Evolutionary conservation across 2,329 filamentous ascomycete genomes (phyloP), one percentile per base, ranked within the genome.

Genomic region (Trichoderma lentiforme): DNA sequence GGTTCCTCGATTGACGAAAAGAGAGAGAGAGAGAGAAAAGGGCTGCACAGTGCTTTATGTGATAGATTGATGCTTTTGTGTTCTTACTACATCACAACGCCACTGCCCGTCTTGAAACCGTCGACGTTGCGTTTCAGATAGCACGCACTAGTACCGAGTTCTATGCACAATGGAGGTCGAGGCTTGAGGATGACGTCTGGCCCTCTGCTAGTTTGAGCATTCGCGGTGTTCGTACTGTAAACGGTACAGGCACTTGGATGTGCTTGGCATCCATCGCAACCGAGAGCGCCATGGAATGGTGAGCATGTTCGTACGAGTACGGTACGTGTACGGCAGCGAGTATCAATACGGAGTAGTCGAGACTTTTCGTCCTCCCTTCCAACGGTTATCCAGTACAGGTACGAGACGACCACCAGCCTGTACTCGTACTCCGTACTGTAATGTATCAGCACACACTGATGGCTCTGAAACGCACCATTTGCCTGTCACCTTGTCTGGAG

Each of bases 401-500:
- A 43, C 34, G 18, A 24, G 47, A 53, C 21, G 21, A 53, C 2
- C 47, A 24, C 5, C 21, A n/a, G 4, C 18, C 43, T 21, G 43
- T 47, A 6, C 43, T 47, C 43, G 43, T n/a, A 47, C 43, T 47
- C 43, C 43, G 34, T 36, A 36, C 15, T 18, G 47, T 24, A 21
- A 53, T 53, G 47, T 62, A 53, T 70, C 66, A 70, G 43, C 66
- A 61, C 66, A 34, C 32, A 61, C 34, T 26, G 56, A 61, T 26
- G 12, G 32, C 24, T 57, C 66, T 70, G 66, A 70, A 70, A 70
- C 66, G 57, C 66, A 70, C 66, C 66, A 70, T 61, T 62, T 62
- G 66, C 36, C 66, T 53, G 66, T 70, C 66, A 61, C 66, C 64
- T 61, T 34, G 56, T 69, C 66, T 69, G 66, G 66, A 69, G 66